phyloP scores from a whole-genome alignment of 2,329 filamentous ascomycete species.

The Aspergillus nomiae region DNA sequence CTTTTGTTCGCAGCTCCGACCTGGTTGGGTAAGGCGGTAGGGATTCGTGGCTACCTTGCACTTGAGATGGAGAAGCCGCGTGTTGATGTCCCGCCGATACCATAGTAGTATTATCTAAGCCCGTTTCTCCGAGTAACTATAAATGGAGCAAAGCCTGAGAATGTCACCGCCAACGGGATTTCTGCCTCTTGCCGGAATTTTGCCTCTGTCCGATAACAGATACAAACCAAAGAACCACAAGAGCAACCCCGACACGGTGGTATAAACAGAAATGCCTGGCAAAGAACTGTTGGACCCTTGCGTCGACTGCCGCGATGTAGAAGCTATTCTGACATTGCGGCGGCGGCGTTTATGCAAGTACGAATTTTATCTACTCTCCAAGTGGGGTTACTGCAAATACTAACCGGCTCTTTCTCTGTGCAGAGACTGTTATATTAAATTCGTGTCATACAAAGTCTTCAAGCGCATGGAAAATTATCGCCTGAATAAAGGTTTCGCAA shows the following conservation, averaged over 20 bases:
- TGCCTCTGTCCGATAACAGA: neutral
- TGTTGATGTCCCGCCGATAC: constrained; percentile 14
- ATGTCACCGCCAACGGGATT: neutral
- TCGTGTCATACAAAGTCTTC: constrained; percentile 75
- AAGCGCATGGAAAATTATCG: constrained; percentile 74
- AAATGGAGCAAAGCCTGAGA: neutral
- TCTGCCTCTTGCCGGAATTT: neutral
- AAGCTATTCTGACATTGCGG: constrained; percentile 58
- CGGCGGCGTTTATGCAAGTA: constrained; percentile 63
- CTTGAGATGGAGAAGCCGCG: constrained; percentile 24
- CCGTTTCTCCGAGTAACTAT: neutral
- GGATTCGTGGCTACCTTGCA: constrained; percentile 23
- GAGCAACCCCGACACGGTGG: neutral
- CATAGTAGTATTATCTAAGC: constrained; percentile 32
- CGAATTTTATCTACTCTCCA: constrained; percentile 7
- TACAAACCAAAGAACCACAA: neutral
- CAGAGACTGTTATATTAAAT: constrained; percentile 76
- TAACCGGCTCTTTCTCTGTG: constrained; percentile 13
- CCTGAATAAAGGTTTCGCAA: constrained; percentile 41
- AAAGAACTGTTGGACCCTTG: constrained; percentile 47
- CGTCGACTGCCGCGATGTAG: constrained; percentile 57
- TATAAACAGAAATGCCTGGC: constrained; percentile 30
- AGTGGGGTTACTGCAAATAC: constrained; percentile 7
- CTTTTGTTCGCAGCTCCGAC: neutral
- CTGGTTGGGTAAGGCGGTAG: constrained; percentile 7